Evolutionary conservation across 306 rosid species (phyloP).

Genomic region (Quercus aquifolioides): DNA sequence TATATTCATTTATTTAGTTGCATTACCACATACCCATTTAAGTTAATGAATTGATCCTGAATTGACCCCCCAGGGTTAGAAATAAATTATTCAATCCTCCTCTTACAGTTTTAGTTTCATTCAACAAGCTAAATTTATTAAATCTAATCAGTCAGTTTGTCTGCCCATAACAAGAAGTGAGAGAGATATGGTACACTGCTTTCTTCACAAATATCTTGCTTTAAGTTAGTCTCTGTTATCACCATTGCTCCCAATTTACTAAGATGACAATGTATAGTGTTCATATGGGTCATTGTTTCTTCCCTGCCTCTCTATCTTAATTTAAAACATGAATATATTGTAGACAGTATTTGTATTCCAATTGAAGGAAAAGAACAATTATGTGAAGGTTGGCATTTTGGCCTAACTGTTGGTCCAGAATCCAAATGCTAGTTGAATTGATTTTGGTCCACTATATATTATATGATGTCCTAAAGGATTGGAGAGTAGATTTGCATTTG

Average conservation of each 20-base stretch:
- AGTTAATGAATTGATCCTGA: neutral
- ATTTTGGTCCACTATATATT: neutral
- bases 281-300: neutral
- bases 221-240: neutral
- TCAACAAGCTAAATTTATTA: neutral
- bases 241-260: neutral
- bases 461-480: no score
- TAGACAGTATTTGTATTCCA: neutral
- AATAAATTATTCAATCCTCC: neutral
- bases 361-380: neutral
- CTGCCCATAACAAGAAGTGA: neutral
- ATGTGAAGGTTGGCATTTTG: neutral
- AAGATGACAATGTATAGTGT: neutral
- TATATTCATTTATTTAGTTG: neutral
- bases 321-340: neutral
- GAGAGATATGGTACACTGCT: neutral
- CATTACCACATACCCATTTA: neutral
- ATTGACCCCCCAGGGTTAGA: neutral
- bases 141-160: neutral
- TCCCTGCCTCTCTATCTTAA: neutral
- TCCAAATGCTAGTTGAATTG: neutral
- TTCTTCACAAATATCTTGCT: neutral
- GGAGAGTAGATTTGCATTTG: no score
- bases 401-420: neutral
- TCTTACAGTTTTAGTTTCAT: neutral